A percentile compares a stretch with the other conserved stretches of the same genome.
phyloP scores from a whole-genome alignment of 805 yeast genomes.

The Cyberlindnera lachancei region DNA sequence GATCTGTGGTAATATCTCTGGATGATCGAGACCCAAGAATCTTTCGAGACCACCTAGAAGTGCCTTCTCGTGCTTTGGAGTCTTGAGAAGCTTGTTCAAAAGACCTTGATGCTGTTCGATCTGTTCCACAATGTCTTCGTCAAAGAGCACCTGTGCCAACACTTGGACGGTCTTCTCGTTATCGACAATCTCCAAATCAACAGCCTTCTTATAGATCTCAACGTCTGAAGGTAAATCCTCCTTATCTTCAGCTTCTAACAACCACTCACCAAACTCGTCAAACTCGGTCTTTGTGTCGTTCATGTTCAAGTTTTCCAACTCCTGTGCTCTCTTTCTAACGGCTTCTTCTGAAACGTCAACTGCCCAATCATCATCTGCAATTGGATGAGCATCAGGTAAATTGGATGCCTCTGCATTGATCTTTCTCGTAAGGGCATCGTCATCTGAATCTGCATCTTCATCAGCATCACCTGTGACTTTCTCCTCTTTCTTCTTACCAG shows the following conservation, averaged over 20 bases:
- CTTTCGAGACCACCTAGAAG: slow-evolving; percentile 95
- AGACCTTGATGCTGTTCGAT: slow-evolving; percentile 75
- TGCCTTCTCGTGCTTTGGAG: slow-evolving; percentile 72
- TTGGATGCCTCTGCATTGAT: slow-evolving; percentile 80
- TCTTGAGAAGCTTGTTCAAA: slow-evolving; percentile 65
- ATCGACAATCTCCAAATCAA: slow-evolving; percentile 63
- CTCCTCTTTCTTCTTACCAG: slow-evolving; percentile 30
- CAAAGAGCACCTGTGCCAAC: slow-evolving; percentile 83
- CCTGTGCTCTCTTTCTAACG: slow-evolving; percentile 82
- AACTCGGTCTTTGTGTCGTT: slow-evolving; percentile 37
- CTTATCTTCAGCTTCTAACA: slow-evolving; percentile 47
- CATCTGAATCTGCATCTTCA: slow-evolving; percentile 50
- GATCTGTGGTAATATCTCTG: slow-evolving; percentile 58
- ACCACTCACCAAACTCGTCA: slow-evolving; percentile 88
- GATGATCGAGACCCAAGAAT: slow-evolving; percentile 75
- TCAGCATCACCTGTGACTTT: slow-evolving; percentile 27
- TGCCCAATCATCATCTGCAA: slow-evolving; percentile 93
- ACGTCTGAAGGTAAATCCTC: slow-evolving; percentile 70
- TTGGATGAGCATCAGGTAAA: slow-evolving; percentile 51
- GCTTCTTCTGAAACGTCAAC: slow-evolving; percentile 97
- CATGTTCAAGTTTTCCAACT: slow-evolving; percentile 59
- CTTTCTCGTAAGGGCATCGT: slow-evolving; percentile 68
- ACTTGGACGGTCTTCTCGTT: slow-evolving; percentile 82
- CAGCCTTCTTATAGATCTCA: slow-evolving; percentile 86
- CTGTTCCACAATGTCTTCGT: slow-evolving; percentile 66